Base-by-base conservation (phyloP, 495 filamentous ascomycete genomes). In the Aspergillus bridgeri region DNA sequence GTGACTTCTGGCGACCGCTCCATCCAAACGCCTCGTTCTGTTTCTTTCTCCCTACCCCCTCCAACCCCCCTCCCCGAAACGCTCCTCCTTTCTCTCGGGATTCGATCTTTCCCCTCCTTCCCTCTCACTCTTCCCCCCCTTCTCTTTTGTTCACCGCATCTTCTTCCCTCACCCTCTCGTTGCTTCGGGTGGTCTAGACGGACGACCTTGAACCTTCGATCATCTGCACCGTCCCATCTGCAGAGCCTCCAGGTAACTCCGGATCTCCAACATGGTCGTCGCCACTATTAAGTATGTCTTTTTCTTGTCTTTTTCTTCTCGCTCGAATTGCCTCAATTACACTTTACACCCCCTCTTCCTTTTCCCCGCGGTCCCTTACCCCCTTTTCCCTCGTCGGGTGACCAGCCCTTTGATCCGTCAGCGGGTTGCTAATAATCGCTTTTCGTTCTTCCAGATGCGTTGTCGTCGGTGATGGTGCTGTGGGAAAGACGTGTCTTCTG, bases 391-490 rank as follows among this genome's bases (percentile, higher is more conserved):
- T 38, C 11, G 33, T 38, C 33, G 33, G 33, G 11, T 21, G 45
- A 33, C 33, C 23, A 18, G 50, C 52, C 21, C 45, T 43, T 42
- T 56, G 48, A 51, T 54, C 53, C 13, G 46, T 55, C 59, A 20
- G 49, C 53, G 42, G 42, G 19, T 56, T 54, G 64, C 70, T 74
- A 70, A 71, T 66, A 42, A 46, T 56, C 48, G 63, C 29, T 55
- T 48, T 33, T 15, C 48, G 15, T 42, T 27, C 22, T 48, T 57
- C 60, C 66, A 97, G 92, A 74, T 98, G 94, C 80, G 94, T 98
- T 59, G 94, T 98, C 53, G 94, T 98, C 67, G 94, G 94, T 73
- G 94, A 98, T 74, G 94, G 94, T 91, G 94, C 94, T 57, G 94
- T 98, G 58, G 94, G 94, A 65, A 98, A 98, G 82, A 98, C 94